Evolutionary conservation across 1,139 yeast species (phyloP).

Genomic region (Blastobotrys niveus): DNA sequence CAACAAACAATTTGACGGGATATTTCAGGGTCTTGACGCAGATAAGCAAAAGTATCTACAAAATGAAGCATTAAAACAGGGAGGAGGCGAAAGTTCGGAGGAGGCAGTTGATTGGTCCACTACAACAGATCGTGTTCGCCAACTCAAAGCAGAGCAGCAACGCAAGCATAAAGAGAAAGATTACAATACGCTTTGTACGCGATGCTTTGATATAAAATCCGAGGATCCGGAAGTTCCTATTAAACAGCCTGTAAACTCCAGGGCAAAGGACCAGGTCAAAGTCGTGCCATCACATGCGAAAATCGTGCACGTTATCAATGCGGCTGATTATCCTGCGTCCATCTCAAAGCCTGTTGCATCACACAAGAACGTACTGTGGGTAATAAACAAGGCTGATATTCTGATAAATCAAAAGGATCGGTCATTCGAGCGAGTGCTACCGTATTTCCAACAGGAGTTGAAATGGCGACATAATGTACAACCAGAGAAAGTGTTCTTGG

Average conservation of each 20-base stretch:
- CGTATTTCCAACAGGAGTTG: conserved; percentile 45
- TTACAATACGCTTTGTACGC: conserved; percentile 16
- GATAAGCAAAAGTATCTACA: conserved; percentile 21
- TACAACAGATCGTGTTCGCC: conserved; percentile 9
- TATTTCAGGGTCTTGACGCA: conserved; percentile 16
- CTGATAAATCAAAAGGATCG: conserved; percentile 40
- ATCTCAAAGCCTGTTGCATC: conserved; percentile 36
- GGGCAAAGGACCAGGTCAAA: conserved; percentile 30
- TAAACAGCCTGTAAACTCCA: conserved; percentile 18
- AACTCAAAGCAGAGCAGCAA: conserved; percentile 11
- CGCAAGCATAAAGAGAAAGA: conserved; percentile 15
- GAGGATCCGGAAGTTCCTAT: conserved; percentile 14
- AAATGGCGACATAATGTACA: conserved; percentile 39
- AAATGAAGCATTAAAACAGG: conserved; percentile 16
- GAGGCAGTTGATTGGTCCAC: conserved; percentile 14
- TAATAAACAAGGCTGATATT: conserved; percentile 59
- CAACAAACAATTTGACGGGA: conserved; percentile 14
- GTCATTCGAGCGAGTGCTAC: conserved; percentile 38
- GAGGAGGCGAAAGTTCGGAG: conserved; percentile 9
- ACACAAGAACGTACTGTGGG: conserved; percentile 39
- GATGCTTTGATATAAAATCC: conserved; percentile 18
- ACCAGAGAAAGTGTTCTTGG: conserved; percentile 43
- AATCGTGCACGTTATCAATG: conserved; percentile 56
- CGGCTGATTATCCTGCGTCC: conserved; percentile 65
- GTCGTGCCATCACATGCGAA: conserved; percentile 46